Evolutionary conservation across 495 filamentous ascomycete species (phyloP), one percentile per base, ranked within the genome.

Genomic region (Hypomontagnella monticulosa): DNA sequence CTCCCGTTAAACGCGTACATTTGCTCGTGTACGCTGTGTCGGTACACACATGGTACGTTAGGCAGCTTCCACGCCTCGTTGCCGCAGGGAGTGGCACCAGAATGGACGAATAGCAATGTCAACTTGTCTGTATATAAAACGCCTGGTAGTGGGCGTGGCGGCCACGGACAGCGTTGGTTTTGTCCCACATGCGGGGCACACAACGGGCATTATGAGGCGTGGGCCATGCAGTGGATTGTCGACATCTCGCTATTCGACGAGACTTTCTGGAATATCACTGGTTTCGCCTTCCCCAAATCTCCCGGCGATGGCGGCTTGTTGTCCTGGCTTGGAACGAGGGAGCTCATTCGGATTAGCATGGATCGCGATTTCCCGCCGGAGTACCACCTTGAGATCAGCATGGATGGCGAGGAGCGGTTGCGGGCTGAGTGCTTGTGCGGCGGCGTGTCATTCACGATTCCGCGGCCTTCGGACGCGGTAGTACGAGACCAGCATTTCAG

Each of bases 131-230:
- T 78, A 16, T 91, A 90, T 71, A 73, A 57, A 32, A 57, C 27
- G 1, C 46, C 44, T 12, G 53, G 46, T 3, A 46, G 71, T 43
- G 78, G 83, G 61, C 79, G 82, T 4, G 41, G 40, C 4, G 61
- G 80, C 10, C 70, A 79, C 32, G 53, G 85, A 3, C 82, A 77
- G 33, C 84, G 85, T n/a, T 84, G 85, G 64, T 91, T 90, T 79
- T 92, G 91, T 78, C 72, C 73, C 32, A 86, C 78, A 23, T 93
- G 90, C 67, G 89, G 89, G 52, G 81, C 84, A 37, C 85, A 89
- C 65, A 79, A 85, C 61, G 85, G 87, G 33, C 68, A 76, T 44
- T 72, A 71, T 50, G 57, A 66, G 16, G 59, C 69, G 10, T 58
- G 71, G 47, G 47, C 49, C 5, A 44, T 33, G 32, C 58, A 71